Evolutionary conservation across 495 filamentous ascomycete genomes (phyloP).

Genomic region (Lepraria neglecta): DNA sequence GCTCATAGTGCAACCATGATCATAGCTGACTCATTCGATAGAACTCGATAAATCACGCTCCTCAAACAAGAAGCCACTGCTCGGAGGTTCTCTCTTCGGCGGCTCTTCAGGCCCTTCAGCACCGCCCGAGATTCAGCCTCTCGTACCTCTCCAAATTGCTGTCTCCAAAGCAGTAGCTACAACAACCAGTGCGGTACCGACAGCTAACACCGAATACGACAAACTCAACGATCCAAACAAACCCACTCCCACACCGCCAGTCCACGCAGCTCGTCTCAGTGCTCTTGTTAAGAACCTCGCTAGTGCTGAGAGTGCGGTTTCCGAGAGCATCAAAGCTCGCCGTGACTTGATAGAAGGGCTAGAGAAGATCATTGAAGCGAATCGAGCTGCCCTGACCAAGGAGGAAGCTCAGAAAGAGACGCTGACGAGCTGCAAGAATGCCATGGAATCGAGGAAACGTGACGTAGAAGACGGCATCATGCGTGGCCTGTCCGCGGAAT

Average conservation of each 20-base stretch:
- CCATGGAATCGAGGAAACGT: constrained; percentile 68
- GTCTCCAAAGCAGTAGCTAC: constrained; percentile 62
- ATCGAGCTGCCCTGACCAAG: constrained; percentile 57
- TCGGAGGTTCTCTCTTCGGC: constrained; percentile 69
- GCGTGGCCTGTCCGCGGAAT: constrained; percentile 58
- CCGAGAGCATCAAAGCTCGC: constrained; percentile 83
- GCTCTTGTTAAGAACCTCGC: constrained; percentile 81
- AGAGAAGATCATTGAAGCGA: constrained; percentile 72
- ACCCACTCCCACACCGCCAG: constrained; percentile 66
- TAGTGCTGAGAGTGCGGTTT: constrained; percentile 84
- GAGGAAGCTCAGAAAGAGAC: constrained; percentile 60
- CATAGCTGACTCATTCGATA: constrained; percentile 28
- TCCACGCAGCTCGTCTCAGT: constrained; percentile 84
- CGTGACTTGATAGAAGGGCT: constrained; percentile 67
- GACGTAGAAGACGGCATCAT: constrained; percentile 89
- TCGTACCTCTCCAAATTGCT: constrained; percentile 64
- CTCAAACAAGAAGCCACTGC: constrained; percentile 54
- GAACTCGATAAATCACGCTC: constrained; percentile 75
- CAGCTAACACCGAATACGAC: constrained; percentile 71
- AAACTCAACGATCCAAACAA: constrained; percentile 66
- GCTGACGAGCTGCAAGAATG: constrained; percentile 52
- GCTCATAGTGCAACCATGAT: constrained; percentile 8
- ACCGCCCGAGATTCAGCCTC: constrained; percentile 68
- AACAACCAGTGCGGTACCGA: constrained; percentile 54
- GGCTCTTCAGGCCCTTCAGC: constrained; percentile 46